phyloP scores from a whole-genome alignment of 371 early-diverging fungal species.

The Rozella allomycis region DNA sequence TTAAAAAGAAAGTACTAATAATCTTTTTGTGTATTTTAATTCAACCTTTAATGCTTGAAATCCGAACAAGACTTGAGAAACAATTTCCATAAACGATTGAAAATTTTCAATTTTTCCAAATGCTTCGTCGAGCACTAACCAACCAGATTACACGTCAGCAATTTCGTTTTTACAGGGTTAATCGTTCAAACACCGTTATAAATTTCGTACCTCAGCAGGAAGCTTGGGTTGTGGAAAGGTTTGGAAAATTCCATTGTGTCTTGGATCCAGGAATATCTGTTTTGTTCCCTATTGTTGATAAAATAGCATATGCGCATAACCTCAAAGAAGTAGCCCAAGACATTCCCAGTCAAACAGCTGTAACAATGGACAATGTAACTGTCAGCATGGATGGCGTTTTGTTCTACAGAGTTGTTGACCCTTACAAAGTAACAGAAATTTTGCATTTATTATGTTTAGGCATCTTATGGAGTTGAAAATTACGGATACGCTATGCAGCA shows the following conservation, averaged over 20 bases:
- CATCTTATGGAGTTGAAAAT: constrained; percentile 87
- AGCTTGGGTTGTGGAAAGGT: constrained; percentile 44
- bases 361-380: constrained; percentile 88
- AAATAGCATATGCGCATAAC: constrained; percentile 70
- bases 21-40: too few species aligned
- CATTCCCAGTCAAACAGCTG: constrained; percentile 78
- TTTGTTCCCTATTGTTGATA: constrained; percentile 64
- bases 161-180: too few species aligned
- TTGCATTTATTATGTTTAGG: constrained; percentile 16
- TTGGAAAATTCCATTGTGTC: constrained; percentile 14
- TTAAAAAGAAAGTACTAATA: too few species aligned
- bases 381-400: constrained; percentile 87
- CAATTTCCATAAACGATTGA: too few species aligned
- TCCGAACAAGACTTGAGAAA: too few species aligned
- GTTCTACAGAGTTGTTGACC: constrained; percentile 78
- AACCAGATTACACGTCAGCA: too few species aligned
- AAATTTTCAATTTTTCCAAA: too few species aligned
- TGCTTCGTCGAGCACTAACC: too few species aligned
- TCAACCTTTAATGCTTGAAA: too few species aligned
- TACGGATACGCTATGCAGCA: constrained; percentile 84
- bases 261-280: constrained; percentile 20
- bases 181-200: constrained; percentile 27
- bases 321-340: constrained; percentile 86
- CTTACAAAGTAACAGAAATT: constrained; percentile 44
- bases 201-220: constrained; percentile 96